Evolutionary conservation across 768 basidiomycete species (phyloP).

Genomic region (Infundibulicybe gibba): DNA sequence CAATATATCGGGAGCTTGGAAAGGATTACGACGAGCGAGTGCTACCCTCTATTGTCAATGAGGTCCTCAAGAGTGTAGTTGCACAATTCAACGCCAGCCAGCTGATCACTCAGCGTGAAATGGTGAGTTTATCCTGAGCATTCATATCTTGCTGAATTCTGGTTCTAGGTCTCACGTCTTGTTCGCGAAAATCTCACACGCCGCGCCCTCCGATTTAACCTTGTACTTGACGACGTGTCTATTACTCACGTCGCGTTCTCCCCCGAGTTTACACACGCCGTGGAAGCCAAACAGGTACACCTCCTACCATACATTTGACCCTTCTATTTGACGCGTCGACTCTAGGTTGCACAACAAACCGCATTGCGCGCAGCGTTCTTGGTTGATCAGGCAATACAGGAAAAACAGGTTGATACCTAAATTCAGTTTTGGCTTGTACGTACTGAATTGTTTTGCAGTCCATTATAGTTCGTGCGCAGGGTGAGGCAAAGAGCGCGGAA

Average conservation of each 20-base stretch:
- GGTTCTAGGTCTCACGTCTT: slow-evolving; percentile 78
- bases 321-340: slow-evolving; percentile 6
- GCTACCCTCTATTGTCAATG: slow-evolving; percentile 93
- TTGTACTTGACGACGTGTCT: slow-evolving; percentile 96
- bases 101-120: slow-evolving; percentile 96
- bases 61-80: slow-evolving; percentile 97
- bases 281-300: slow-evolving; percentile 85
- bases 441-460: slow-evolving; percentile 47
- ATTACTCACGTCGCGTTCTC: slow-evolving; percentile 99
- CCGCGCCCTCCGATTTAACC: slow-evolving; percentile 83
- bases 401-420: slow-evolving; percentile 71
- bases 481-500: slow-evolving; percentile 93
- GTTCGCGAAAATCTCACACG: slow-evolving; percentile 90
- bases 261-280: slow-evolving; percentile 95
- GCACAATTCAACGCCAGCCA: slow-evolving; percentile 99
- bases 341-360: slow-evolving; percentile 97
- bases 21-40: slow-evolving; percentile 97
- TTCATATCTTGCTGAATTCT: slow-evolving; percentile 4
- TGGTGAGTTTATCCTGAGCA: slow-evolving; percentile 52
- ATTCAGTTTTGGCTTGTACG: slow-evolving; percentile 5
- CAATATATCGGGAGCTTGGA: slow-evolving; percentile 93
- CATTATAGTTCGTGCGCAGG: slow-evolving; percentile 96
- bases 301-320: not conserved
- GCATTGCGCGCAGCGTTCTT: slow-evolving; percentile 96
- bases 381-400: slow-evolving; percentile 98